Conservation (phyloP, 75 land plant species). For the Isoetes taiwanensis region DNA sequence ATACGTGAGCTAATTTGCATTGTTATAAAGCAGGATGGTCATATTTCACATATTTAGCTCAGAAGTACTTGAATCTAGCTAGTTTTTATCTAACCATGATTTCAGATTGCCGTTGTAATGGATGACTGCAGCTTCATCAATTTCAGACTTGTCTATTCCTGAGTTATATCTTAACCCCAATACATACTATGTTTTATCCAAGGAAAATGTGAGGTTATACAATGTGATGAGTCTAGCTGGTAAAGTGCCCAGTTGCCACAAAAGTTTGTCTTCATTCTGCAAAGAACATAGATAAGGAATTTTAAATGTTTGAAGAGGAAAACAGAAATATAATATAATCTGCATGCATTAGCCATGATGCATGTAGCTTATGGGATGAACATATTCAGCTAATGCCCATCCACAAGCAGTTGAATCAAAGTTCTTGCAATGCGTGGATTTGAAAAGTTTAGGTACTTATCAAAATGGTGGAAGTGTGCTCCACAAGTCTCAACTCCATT, state of each 20-base stretch:
- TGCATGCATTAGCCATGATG: no score
- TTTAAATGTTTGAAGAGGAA: no score
- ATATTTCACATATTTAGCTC: neutral
- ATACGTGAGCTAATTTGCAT: no score
- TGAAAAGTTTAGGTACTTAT: slow-evolving; percentile 5
- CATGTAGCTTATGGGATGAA: no score
- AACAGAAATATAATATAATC: no score
- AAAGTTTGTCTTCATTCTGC: slow-evolving; percentile 1
- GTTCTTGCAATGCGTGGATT: slow-evolving; percentile 7
- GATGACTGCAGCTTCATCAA: slow-evolving; percentile 1
- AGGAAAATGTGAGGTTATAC: neutral
- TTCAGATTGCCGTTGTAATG: slow-evolving; percentile 6
- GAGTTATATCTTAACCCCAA: neutral
- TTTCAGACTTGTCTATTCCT: neutral
- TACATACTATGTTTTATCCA: slow-evolving; percentile 1
- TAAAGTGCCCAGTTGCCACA: slow-evolving; percentile 1
- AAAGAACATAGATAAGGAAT: no score
- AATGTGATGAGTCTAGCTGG: neutral
- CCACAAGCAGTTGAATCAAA: slow-evolving; percentile 1
- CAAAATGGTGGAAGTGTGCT: neutral
- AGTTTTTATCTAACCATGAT: neutral
- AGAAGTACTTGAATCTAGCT: neutral
- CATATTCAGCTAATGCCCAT: slow-evolving; percentile 6
- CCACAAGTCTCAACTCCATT: slow-evolving; percentile 9
- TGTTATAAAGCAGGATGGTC: neutral